Conservation (phyloP, 2,329 filamentous ascomycete genomes). For the Diaporthe velutina region DNA sequence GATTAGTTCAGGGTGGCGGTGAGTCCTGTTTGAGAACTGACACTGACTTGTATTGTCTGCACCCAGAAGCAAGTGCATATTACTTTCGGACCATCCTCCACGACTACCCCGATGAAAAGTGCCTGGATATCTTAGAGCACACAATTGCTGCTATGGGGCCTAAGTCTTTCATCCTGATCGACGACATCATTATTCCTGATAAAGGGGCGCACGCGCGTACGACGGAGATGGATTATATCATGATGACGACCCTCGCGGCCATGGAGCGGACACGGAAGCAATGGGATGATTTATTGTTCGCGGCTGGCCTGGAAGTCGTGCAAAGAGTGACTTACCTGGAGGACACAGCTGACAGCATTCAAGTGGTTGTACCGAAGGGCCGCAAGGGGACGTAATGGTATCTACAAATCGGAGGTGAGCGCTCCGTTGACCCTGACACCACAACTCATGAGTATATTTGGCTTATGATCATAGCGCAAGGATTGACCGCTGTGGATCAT, state of each 20-base stretch:
- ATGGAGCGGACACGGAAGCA: conserved; percentile 52
- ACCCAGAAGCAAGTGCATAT: conserved; percentile 43
- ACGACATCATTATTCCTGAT: conserved; percentile 56
- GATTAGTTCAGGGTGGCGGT: neutral
- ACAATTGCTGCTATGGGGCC: conserved; percentile 48
- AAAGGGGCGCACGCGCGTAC: conserved; percentile 47
- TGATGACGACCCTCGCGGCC: conserved; percentile 50
- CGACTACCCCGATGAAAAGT: conserved; percentile 50
- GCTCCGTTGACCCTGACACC: rapidly evolving
- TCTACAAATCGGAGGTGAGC: neutral
- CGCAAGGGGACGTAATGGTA: neutral
- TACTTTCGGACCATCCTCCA: conserved; percentile 52
- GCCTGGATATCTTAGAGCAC: conserved; percentile 49
- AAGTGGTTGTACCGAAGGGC: conserved; percentile 18
- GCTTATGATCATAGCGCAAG: too few species aligned
- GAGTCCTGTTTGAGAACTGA: neutral
- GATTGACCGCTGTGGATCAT: too few species aligned
- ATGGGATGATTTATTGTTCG: conserved; percentile 47
- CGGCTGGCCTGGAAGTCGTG: conserved; percentile 37
- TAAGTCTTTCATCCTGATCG: conserved; percentile 47
- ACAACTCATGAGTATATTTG: too few species aligned
- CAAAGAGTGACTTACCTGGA: conserved; percentile 36
- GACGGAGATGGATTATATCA: conserved; percentile 50
- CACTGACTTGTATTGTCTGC: conserved; percentile 39
- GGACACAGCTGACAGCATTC: conserved; percentile 25